phyloP scores from a whole-genome alignment of 2,329 filamentous ascomycete genomes.

The Colletotrichum orchidophilum region DNA sequence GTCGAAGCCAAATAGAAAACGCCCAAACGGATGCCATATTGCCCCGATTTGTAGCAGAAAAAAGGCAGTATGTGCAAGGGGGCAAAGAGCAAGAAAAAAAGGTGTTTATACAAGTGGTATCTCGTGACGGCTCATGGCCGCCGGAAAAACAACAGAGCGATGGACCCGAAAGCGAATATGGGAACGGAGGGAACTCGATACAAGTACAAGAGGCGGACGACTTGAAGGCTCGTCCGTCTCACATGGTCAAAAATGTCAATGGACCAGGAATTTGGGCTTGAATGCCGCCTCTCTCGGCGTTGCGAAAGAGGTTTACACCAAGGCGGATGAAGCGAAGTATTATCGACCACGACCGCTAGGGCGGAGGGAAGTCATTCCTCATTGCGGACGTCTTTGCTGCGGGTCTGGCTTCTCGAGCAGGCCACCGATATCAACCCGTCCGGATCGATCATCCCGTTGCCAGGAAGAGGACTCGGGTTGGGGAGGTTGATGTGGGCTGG shows the following conservation, averaged over 20 bases:
- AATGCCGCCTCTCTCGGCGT: conserved; percentile 8
- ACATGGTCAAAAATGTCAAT: conserved; percentile 11
- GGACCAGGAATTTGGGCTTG: conserved; percentile 2
- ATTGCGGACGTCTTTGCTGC: conserved; percentile 42
- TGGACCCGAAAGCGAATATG: conserved; percentile 8
- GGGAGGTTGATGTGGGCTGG: conserved; percentile 43
- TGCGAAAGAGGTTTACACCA: conserved; percentile 12
- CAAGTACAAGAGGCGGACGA: conserved; percentile 21
- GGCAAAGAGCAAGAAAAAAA: background rate
- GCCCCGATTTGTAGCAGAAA: background rate
- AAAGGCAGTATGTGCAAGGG: conserved; percentile 23
- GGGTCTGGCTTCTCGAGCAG: conserved; percentile 66
- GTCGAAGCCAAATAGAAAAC: conserved; percentile 5
- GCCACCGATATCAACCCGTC: conserved; percentile 69
- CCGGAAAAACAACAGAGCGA: conserved; percentile 17
- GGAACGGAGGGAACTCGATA: conserved; percentile 8
- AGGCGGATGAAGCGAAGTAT: conserved; percentile 23
- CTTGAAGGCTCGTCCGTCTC: background rate
- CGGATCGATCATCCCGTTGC: conserved; percentile 58
- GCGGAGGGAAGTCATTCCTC: conserved; percentile 27
- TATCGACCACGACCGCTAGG: conserved; percentile 29
- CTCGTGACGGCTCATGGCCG: conserved; percentile 30
- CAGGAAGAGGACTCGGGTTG: conserved; percentile 44
- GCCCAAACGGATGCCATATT: conserved; percentile 22
- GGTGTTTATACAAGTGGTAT: conserved; percentile 36